These are phyloP conservation scores for Metarhizium sp. DNA, from an alignment of 2,329 filamentous ascomycete genomes.

Conservation along the genomic window DNA sequence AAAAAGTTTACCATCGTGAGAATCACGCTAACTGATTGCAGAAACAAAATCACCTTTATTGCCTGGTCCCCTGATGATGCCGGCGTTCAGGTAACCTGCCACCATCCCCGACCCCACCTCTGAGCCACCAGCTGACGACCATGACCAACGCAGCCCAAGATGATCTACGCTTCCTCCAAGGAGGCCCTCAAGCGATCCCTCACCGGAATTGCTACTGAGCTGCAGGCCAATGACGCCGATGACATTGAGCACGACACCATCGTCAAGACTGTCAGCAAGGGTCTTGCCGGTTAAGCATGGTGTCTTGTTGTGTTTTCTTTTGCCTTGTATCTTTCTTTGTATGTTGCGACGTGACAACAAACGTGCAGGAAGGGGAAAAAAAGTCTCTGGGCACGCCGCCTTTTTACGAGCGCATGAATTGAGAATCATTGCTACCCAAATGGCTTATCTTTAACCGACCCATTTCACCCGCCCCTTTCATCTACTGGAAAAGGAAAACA, in stretches of 20 bases:
- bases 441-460: not conserved
- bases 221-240: conserved; percentile 77
- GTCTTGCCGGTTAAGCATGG: conserved; percentile 30
- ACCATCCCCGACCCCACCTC: not conserved
- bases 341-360: not conserved
- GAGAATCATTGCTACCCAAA: conserved; percentile 13
- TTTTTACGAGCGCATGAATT: conserved; percentile 15
- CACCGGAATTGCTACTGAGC: conserved; percentile 63
- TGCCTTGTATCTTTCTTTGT: not conserved
- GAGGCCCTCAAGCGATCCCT: conserved; percentile 74
- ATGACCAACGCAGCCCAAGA: conserved; percentile 57
- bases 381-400: conserved; percentile 3
- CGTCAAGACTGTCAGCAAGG: conserved; percentile 57
- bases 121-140: not conserved
- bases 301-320: not conserved
- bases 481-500: conserved; percentile 9
- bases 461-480: conserved; percentile 6
- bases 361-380: not conserved
- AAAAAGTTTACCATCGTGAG: not conserved
- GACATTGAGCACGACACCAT: conserved; percentile 72
- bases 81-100: conserved; percentile 54
- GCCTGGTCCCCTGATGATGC: conserved; percentile 78
- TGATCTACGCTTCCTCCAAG: conserved; percentile 86
- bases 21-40: conserved; percentile 22
- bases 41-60: conserved; percentile 73